A percentile compares a stretch with the other conserved stretches of the same genome.
These are phyloP conservation scores for Aspergillus luchuensis DNA, from an alignment of 2,329 filamentous ascomycete genomes.

Conservation along the genomic window DNA sequence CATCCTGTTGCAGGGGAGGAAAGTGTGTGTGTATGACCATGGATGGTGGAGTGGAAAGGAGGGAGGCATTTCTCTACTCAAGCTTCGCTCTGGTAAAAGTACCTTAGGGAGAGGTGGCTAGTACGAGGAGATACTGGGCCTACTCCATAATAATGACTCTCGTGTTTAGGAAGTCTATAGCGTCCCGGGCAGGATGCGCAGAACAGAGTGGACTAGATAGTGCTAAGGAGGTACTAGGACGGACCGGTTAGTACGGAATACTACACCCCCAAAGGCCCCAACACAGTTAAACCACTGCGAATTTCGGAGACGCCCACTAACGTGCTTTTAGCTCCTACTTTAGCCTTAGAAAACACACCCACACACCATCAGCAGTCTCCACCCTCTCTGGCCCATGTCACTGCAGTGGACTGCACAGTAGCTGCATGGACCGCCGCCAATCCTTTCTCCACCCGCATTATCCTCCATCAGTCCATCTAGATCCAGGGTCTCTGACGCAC, in stretches of 20 bases:
- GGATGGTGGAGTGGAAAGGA: neutral
- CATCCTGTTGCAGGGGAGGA: neutral
- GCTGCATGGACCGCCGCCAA: conserved; percentile 41
- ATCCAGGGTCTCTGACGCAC: conserved; percentile 47
- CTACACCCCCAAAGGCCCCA: neutral
- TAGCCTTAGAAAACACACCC: conserved; percentile 15
- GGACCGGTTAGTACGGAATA: conserved; percentile 2
- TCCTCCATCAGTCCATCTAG: conserved; percentile 39
- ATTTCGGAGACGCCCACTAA: conserved; percentile 17
- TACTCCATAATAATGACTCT: neutral
- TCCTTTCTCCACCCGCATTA: conserved; percentile 33
- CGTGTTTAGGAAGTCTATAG: neutral
- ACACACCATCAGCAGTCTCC: conserved; percentile 21
- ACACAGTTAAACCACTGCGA: neutral
- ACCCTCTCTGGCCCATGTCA: conserved; percentile 31
- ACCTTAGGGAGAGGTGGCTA: neutral
- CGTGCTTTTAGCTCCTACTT: neutral
- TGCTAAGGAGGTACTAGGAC: conserved; percentile 5
- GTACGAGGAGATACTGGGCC: neutral
- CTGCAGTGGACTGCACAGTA: conserved; percentile 18
- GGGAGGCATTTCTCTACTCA: neutral
- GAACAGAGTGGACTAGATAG: neutral
- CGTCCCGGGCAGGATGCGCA: neutral
- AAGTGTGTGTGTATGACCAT: neutral
- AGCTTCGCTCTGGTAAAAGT: neutral